A percentile compares a stretch with the other conserved stretches of the same genome.
phyloP scores from a whole-genome alignment of 2,329 filamentous ascomycete genomes.

The Monilinia polystroma region DNA sequence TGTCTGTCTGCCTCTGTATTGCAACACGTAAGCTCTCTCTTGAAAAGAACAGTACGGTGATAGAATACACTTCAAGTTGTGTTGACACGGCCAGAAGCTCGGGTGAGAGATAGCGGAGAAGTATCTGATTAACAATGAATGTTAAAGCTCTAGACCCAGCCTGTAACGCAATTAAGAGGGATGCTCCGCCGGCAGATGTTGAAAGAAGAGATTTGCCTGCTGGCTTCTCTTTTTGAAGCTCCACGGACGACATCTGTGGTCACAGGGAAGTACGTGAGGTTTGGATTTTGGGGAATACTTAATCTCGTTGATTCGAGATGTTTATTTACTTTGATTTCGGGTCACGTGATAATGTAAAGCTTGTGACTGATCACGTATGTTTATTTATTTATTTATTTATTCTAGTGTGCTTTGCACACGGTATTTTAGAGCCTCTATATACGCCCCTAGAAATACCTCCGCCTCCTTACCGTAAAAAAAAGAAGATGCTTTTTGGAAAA shows the following conservation, averaged over 20 bases:
- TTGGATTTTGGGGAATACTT: background rate
- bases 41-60: constrained; percentile 91
- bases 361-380: too few species aligned
- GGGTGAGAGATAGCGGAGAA: constrained; percentile 85
- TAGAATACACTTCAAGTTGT: constrained; percentile 89
- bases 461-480: too few species aligned
- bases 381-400: too few species aligned
- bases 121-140: constrained; percentile 86
- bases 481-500: too few species aligned
- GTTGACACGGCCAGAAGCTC: constrained; percentile 80
- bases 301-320: background rate
- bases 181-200: constrained; percentile 34
- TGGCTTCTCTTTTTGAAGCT: constrained; percentile 1
- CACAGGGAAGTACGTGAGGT: background rate
- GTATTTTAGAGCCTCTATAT: too few species aligned
- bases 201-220: constrained; percentile 20
- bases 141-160: constrained; percentile 83
- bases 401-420: too few species aligned
- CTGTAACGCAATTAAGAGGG: constrained; percentile 75
- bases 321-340: background rate
- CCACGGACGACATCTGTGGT: constrained; percentile 5
- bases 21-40: constrained; percentile 90
- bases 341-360: background rate
- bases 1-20: constrained; percentile 72
- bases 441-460: too few species aligned